Conservation (phyloP, 2,329 filamentous ascomycete species). For the Fonsecaea nubica region DNA sequence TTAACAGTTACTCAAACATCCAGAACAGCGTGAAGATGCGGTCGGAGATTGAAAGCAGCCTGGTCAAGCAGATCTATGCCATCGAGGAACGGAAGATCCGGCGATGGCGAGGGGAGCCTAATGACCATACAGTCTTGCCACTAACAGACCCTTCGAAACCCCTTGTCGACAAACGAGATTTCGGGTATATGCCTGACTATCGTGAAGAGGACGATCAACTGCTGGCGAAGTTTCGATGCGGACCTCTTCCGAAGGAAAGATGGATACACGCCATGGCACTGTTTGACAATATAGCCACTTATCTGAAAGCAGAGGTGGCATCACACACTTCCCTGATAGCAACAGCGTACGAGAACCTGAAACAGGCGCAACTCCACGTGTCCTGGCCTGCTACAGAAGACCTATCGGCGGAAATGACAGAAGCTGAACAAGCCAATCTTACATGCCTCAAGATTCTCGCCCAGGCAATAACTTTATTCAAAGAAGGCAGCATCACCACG, state of each 20-base stretch:
- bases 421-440: conserved; percentile 23
- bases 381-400: not conserved
- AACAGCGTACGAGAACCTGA: conserved; percentile 26
- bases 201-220: conserved; percentile 31
- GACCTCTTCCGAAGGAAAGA: conserved; percentile 30
- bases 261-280: conserved; percentile 37
- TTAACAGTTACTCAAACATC: conserved; percentile 54
- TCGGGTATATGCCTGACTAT: conserved; percentile 36
- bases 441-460: conserved; percentile 22
- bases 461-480: conserved; percentile 16
- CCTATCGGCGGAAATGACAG: conserved; percentile 30
- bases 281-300: conserved; percentile 34
- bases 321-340: conserved; percentile 17
- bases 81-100: conserved; percentile 52
- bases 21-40: conserved; percentile 49
- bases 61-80: conserved; percentile 49
- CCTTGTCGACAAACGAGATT: conserved; percentile 38
- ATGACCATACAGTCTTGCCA: conserved; percentile 27
- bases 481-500: not conserved
- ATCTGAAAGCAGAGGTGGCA: conserved; percentile 32
- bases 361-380: not conserved
- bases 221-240: conserved; percentile 27
- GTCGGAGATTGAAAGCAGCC: conserved; percentile 43
- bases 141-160: conserved; percentile 8
- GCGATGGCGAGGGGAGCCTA: conserved; percentile 45